Evolutionary conservation across 306 rosid genomes (phyloP).

Genomic region (Sicyos edulis): DNA sequence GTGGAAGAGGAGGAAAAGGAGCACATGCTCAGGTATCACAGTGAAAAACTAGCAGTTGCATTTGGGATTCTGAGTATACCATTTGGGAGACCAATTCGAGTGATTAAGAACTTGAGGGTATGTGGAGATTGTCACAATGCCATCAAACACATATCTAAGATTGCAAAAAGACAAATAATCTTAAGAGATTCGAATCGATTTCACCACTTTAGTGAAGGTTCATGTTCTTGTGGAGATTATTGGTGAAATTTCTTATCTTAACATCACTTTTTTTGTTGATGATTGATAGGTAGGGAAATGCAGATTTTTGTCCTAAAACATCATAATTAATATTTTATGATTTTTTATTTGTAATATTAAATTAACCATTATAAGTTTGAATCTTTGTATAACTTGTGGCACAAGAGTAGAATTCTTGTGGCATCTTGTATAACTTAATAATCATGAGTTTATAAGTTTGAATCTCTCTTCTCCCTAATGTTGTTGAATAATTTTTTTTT

Average conservation of each 20-base stretch:
- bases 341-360: too few species aligned
- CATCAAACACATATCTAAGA: constrained; percentile 74
- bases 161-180: constrained; percentile 65
- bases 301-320: too few species aligned
- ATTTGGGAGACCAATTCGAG: constrained; percentile 74
- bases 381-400: too few species aligned
- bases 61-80: constrained; percentile 71
- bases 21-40: constrained; percentile 72
- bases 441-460: too few species aligned
- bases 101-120: constrained; percentile 71
- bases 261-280: background rate
- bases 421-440: too few species aligned
- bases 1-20: constrained; percentile 93
- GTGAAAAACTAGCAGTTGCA: constrained; percentile 87
- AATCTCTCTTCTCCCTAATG: too few species aligned
- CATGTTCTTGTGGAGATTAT: constrained; percentile 78
- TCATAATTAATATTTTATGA: too few species aligned
- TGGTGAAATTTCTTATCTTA: constrained; percentile 41
- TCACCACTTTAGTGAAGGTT: constrained; percentile 71
- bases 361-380: too few species aligned
- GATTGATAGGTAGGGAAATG: too few species aligned
- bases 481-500: too few species aligned
- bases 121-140: constrained; percentile 85
- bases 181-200: constrained; percentile 79
- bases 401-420: too few species aligned